Percentiles rank a stretch among this genome's conserved stretches.
Evolutionary conservation across 345 rosid genomes (phyloP).

Genomic region (Pistacia vera): DNA sequence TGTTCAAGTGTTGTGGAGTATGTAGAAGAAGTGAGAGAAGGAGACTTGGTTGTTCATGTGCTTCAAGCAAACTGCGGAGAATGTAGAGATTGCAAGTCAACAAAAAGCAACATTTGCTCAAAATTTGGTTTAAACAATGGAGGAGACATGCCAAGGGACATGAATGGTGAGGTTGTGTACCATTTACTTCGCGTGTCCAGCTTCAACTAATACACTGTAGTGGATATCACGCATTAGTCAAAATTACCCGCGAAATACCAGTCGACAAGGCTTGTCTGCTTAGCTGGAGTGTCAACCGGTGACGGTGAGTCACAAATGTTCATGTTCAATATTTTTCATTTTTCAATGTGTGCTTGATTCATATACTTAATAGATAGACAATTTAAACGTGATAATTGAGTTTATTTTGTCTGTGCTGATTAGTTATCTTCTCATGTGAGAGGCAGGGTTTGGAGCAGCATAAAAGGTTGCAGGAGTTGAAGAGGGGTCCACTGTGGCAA

Average conservation of each 20-base stretch:
- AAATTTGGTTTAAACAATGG: not conserved
- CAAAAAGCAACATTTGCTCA: constrained; percentile 39
- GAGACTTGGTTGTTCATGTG: constrained; percentile 64
- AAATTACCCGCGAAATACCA: constrained; percentile 41
- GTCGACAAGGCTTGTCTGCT: constrained; percentile 59
- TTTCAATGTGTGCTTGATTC: too few species aligned
- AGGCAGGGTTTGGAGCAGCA: constrained; percentile 69
- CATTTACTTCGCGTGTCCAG: constrained; percentile 63
- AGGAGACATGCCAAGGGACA: constrained; percentile 46
- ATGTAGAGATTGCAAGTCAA: constrained; percentile 3
- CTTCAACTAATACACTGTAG: constrained; percentile 70
- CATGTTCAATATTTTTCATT: too few species aligned
- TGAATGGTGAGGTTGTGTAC: constrained; percentile 51
- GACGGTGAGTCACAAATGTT: constrained; percentile 26
- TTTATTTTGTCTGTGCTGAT: too few species aligned
- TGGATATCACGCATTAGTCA: constrained; percentile 60
- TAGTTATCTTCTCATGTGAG: not conserved
- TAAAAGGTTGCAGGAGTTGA: constrained; percentile 66
- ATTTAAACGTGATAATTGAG: too few species aligned
- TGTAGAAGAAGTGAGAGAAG: constrained; percentile 55
- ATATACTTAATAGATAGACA: too few species aligned
- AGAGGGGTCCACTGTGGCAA: constrained; percentile 63
- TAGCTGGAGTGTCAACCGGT: constrained; percentile 56
- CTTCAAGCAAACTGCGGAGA: constrained; percentile 56
- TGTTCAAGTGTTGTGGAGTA: constrained; percentile 47